Evolutionary conservation across 768 basidiomycete genomes (phyloP).

Genomic region (Scleroderma bovista): DNA sequence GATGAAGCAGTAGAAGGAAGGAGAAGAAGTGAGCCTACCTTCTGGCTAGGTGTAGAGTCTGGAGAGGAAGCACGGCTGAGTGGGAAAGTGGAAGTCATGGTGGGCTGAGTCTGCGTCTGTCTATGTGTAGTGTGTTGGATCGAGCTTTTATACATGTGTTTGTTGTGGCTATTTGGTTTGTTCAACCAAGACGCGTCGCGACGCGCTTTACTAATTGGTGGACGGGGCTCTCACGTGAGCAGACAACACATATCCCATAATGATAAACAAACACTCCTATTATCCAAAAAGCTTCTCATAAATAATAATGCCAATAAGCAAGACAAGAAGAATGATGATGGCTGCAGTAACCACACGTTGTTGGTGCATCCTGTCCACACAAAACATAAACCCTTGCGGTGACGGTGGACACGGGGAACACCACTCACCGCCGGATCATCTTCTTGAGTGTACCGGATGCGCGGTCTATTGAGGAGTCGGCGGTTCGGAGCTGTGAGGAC

Average conservation of each 20-base stretch:
- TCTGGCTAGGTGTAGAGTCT: slow-evolving; percentile 45
- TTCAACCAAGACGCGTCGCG: not conserved
- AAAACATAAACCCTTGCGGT: not conserved
- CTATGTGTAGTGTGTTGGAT: too few species aligned
- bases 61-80: too few species aligned
- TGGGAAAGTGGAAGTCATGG: slow-evolving; percentile 23
- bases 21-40: slow-evolving; percentile 27
- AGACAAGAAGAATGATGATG: slow-evolving; percentile 79
- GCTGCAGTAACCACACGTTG: slow-evolving; percentile 84
- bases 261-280: not conserved
- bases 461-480: slow-evolving; percentile 85
- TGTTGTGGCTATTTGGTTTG: not conserved
- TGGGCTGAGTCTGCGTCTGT: too few species aligned
- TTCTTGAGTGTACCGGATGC: slow-evolving; percentile 89
- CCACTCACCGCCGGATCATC: slow-evolving; percentile 86
- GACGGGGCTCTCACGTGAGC: too few species aligned
- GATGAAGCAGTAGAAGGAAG: slow-evolving; percentile 21
- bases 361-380: slow-evolving; percentile 83
- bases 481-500: slow-evolving; percentile 61
- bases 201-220: too few species aligned
- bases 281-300: slow-evolving; percentile 69
- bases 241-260: too few species aligned
- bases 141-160: slow-evolving; percentile 2
- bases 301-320: slow-evolving; percentile 76
- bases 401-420: slow-evolving; percentile 6